A percentile compares a stretch with the other conserved stretches of the same genome.
Conservation (phyloP, 768 basidiomycete genomes). For the Trametes elegans region DNA sequence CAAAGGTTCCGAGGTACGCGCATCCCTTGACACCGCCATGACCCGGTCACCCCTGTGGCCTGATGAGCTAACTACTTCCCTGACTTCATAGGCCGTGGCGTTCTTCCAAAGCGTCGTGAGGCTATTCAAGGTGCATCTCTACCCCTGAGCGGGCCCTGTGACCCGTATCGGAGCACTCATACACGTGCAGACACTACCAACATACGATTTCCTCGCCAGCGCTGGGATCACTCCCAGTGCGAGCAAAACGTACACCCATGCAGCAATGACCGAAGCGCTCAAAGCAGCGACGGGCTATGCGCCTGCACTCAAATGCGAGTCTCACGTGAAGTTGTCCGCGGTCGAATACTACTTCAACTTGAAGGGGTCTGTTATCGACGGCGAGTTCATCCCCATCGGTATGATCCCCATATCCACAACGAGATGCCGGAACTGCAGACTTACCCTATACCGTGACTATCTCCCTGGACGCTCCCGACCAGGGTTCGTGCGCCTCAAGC, state of each 20-base stretch:
- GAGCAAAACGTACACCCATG: constrained; percentile 52
- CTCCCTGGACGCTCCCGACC: constrained; percentile 44
- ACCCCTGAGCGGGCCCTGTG: constrained; percentile 2
- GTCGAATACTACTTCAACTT: constrained; percentile 65
- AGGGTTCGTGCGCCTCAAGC: constrained; percentile 47
- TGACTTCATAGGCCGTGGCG: constrained; percentile 50
- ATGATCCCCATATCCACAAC: constrained; percentile 23
- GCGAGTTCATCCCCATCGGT: constrained; percentile 59
- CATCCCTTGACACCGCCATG: no score
- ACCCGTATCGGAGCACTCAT: no score
- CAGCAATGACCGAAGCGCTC: constrained; percentile 51
- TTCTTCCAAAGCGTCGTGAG: constrained; percentile 59
- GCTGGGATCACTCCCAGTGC: constrained; percentile 69
- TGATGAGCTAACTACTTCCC: not conserved
- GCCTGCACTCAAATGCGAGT: constrained; percentile 45
- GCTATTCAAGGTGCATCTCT: constrained; percentile 46
- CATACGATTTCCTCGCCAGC: constrained; percentile 64
- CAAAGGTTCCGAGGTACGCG: constrained; percentile 62
- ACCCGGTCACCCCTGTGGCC: not conserved
- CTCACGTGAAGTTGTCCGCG: constrained; percentile 33
- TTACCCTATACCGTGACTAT: not conserved
- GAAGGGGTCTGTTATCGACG: constrained; percentile 64
- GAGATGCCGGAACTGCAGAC: not conserved
- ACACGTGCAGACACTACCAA: constrained; percentile 57
- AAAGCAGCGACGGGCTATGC: constrained; percentile 51